Evolutionary conservation across 495 filamentous ascomycete genomes (phyloP).

Genomic region (Xylaria flabelliformis): DNA sequence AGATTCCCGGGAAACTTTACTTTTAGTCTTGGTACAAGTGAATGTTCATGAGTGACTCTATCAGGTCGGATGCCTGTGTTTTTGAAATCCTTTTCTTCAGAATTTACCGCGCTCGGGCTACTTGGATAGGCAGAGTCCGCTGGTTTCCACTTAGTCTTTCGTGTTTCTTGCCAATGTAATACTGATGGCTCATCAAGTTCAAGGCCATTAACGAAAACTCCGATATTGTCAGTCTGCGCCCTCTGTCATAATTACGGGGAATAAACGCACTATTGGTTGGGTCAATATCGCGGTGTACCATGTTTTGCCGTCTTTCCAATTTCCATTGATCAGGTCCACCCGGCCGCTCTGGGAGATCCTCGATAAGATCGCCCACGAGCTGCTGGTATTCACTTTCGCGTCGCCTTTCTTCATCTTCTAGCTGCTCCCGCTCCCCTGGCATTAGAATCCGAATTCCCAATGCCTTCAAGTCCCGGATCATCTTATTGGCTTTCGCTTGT

Average conservation of each 20-base stretch:
- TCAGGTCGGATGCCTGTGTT: not conserved
- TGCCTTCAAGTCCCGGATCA: not conserved
- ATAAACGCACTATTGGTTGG: slow-evolving; percentile 22
- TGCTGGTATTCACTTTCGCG: not conserved
- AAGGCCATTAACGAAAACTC: slow-evolving; percentile 23
- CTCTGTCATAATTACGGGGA: not conserved
- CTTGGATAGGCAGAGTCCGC: not conserved
- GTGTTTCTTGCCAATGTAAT: slow-evolving; percentile 1
- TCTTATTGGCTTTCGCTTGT: not conserved
- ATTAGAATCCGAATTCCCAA: not conserved
- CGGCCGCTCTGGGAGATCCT: not conserved
- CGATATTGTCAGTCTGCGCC: not conserved
- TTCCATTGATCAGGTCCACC: not conserved
- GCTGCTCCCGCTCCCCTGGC: not conserved
- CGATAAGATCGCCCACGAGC: slow-evolving; percentile 15
- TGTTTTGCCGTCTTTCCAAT: slow-evolving; percentile 15
- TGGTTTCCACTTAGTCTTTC: not conserved
- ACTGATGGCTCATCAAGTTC: slow-evolving; percentile 1
- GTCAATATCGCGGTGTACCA: slow-evolving; percentile 25
- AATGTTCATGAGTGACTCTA: slow-evolving; percentile 13
- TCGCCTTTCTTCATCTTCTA: not conserved
- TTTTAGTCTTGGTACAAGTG: slow-evolving; percentile 19
- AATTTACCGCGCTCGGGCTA: not conserved
- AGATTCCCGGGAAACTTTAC: not conserved
- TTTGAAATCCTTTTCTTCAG: not conserved